These are phyloP conservation scores for Coniosporium apollinis DNA, from an alignment of 495 filamentous ascomycete species.

Conservation along the genomic window DNA sequence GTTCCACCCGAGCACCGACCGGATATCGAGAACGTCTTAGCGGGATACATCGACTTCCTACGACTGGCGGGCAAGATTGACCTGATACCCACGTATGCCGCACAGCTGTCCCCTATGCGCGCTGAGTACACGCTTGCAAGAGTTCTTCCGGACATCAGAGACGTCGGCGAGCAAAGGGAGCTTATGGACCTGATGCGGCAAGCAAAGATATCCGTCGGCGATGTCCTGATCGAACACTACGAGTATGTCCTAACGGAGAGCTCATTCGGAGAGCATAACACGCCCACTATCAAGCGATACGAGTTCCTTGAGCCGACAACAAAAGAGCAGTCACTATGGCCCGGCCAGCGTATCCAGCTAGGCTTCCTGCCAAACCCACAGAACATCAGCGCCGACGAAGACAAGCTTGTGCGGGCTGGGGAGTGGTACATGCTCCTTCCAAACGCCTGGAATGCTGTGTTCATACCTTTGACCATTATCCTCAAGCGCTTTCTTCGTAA, in stretches of 20 bases:
- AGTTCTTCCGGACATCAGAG: slow-evolving; percentile 37
- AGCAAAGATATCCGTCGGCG: slow-evolving; percentile 33
- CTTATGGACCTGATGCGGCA: slow-evolving; percentile 36
- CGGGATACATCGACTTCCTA: slow-evolving; percentile 67
- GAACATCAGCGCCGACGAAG: slow-evolving; percentile 32
- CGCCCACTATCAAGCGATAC: too few species aligned
- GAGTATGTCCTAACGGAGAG: slow-evolving; percentile 2
- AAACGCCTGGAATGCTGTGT: slow-evolving; percentile 53
- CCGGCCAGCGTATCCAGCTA: slow-evolving; percentile 14
- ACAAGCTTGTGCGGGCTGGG: slow-evolving; percentile 56
- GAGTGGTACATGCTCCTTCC: slow-evolving; percentile 72
- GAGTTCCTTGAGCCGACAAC: too few species aligned
- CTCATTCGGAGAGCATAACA: slow-evolving; percentile 9
- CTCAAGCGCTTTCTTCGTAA: slow-evolving; percentile 62
- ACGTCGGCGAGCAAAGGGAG: slow-evolving; percentile 29
- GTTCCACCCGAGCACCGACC: slow-evolving; percentile 2
- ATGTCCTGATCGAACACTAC: slow-evolving; percentile 30
- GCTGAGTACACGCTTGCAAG: slow-evolving; percentile 35
- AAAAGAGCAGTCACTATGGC: slow-evolving; percentile 14
- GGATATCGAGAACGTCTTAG: slow-evolving; percentile 47
- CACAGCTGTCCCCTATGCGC: slow-evolving; percentile 41
- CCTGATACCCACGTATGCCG: slow-evolving; percentile 72
- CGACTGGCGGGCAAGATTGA: slow-evolving; percentile 50
- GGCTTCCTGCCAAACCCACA: slow-evolving; percentile 9
- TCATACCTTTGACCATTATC: slow-evolving; percentile 44